Base-by-base conservation (phyloP, 176 grass and related monocot species). In the Chrysopogon serrulatus region DNA sequence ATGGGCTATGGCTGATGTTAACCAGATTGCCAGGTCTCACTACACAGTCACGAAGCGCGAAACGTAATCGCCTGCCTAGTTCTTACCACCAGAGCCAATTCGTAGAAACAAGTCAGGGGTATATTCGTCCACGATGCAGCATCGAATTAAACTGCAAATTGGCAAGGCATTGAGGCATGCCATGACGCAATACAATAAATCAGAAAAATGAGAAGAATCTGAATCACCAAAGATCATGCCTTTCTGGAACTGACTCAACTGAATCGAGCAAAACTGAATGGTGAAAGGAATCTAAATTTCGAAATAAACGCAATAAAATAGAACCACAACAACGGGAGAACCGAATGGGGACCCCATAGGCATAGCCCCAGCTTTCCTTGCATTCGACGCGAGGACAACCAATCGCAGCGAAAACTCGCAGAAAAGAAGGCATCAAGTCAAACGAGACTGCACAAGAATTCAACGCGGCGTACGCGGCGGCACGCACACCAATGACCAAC, bases 391-490 rank as follows among this genome's bases (percentile, higher is more conserved):
- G 9, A 80, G 34, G 33, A 18, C 68, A 30, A 10, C 5, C 30
- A 21, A 79, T 33, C 17, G 54, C 53, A n/a, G 30, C 34, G 40
- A 39, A 49, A 27, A 51, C 21, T 26, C 76, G 31, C 54, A 16
- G 43, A 65, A 32, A 1, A 81, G 16, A 1, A 4, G 56, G 27
- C 27, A 33, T n/a, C 40, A 88, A 77, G 69, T 83, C 59, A 86
- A 73, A 72, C 76, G 2, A 43, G 84, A 39, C 51, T 10, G 23
- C 59, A 51, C 37, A 0, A 67, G 27, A 69, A 82, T 73, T 92
- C 82, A 78, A 77, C 82, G 53, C 59, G 7, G 41, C 30, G 49
- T 9, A 60, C 74, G 53, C 53, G 78, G 73, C 62, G 63, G 61
- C 78, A 65, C 41, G 57, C 56, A 11, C 49, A 44, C 79, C 67